Evolutionary conservation across 2,329 filamentous ascomycete species (phyloP).

Genomic region (Orbilia javanica): DNA sequence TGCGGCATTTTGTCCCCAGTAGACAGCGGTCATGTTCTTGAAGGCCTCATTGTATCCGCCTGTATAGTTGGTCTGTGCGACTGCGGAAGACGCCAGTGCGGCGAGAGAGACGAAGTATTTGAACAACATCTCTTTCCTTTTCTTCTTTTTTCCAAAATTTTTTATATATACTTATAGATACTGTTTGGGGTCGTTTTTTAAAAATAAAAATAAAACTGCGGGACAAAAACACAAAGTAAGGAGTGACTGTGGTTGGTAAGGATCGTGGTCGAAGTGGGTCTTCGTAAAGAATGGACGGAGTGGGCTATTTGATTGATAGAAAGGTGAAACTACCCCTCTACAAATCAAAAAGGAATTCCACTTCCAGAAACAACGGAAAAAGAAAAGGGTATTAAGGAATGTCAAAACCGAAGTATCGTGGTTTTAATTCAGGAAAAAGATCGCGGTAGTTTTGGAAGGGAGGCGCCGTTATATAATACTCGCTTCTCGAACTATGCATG

Average conservation of each 20-base stretch:
- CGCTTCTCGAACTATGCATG: neutral
- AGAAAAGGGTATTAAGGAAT: slow-evolving; percentile 41
- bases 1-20: slow-evolving; percentile 52
- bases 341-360: slow-evolving; percentile 35
- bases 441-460: slow-evolving; percentile 34
- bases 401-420: slow-evolving; percentile 20
- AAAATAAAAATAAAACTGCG: neutral
- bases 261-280: slow-evolving; percentile 5
- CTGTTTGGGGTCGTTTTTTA: slow-evolving; percentile 12
- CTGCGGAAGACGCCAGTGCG: slow-evolving; percentile 27
- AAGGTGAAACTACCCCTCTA: slow-evolving; percentile 34
- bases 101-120: slow-evolving; percentile 33
- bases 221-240: slow-evolving; percentile 32
- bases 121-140: slow-evolving; percentile 38
- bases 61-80: neutral
- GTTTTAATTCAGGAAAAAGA: slow-evolving; percentile 40
- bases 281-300: slow-evolving; percentile 54
- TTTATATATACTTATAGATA: slow-evolving; percentile 21
- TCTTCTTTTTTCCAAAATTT: neutral
- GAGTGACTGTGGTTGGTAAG: slow-evolving; percentile 44
- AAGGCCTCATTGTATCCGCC: slow-evolving; percentile 4
- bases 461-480: slow-evolving; percentile 51
- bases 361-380: slow-evolving; percentile 37
- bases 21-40: slow-evolving; percentile 49
- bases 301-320: slow-evolving; percentile 36